Conservation (phyloP, 2,329 filamentous ascomycete genomes). For the Ophiostoma ips region DNA sequence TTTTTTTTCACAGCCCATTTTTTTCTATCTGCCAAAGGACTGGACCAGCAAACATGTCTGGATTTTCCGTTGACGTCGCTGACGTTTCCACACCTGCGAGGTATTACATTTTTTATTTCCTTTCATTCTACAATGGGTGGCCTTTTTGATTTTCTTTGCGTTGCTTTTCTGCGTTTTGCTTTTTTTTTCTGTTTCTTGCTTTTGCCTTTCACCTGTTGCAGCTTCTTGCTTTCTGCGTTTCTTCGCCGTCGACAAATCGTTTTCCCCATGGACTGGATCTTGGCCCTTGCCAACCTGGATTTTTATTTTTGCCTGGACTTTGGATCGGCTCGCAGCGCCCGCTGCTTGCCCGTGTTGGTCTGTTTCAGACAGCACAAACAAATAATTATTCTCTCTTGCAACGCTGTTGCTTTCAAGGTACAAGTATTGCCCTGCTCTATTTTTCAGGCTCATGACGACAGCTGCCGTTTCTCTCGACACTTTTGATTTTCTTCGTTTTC, state of each 20-base stretch:
- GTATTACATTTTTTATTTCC: constrained; percentile 39
- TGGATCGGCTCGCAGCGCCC: not conserved
- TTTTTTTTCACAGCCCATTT: not conserved
- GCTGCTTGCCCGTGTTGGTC: not conserved
- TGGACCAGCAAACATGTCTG: constrained; percentile 29
- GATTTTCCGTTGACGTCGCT: constrained; percentile 41
- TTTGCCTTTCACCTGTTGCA: constrained; percentile 6
- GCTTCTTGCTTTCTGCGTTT: not conserved
- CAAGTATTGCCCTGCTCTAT: too few relatives aligned
- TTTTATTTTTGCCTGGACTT: not conserved
- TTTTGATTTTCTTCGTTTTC: not conserved
- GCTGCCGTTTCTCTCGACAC: not conserved
- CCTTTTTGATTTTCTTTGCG: constrained; percentile 17
- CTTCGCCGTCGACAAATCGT: constrained; percentile 7
- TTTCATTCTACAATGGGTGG: constrained; percentile 34
- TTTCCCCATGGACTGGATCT: constrained; percentile 2
- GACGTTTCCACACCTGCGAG: constrained; percentile 47
- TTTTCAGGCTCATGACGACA: not conserved
- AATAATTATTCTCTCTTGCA: not conserved
- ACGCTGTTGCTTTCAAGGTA: not conserved
- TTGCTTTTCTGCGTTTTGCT: constrained; percentile 13
- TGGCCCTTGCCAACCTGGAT: not conserved
- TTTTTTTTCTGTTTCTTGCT: constrained; percentile 14
- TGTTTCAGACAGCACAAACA: not conserved
- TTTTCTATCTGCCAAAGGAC: constrained; percentile 2